Conservation (phyloP, 2,329 filamentous ascomycete species). For the Stenocarpella maydis region DNA sequence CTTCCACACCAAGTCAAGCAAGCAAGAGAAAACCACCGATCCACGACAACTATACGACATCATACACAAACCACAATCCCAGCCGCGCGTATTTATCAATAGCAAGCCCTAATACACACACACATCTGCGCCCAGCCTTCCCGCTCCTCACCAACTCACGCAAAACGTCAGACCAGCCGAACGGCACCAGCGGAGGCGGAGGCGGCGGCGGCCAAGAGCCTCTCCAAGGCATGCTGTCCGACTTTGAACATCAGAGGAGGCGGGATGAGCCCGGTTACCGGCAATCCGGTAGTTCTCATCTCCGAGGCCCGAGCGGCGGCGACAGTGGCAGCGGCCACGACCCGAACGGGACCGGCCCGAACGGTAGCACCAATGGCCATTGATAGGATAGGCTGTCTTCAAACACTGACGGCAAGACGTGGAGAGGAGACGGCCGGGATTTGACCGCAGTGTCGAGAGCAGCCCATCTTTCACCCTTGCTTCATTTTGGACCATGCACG, state of each 20-base stretch:
- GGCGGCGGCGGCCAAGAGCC: too few relatives aligned
- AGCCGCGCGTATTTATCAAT: not conserved
- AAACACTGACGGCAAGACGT: too few relatives aligned
- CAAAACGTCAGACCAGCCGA: not conserved
- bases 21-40: not conserved
- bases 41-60: not conserved
- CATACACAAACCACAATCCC: not conserved
- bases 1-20: not conserved
- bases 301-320: too few relatives aligned
- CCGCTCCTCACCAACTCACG: too few relatives aligned
- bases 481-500: too few relatives aligned
- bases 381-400: not conserved
- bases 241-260: not conserved
- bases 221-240: not conserved
- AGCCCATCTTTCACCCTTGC: not conserved
- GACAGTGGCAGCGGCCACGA: not conserved
- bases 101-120: not conserved
- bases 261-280: too few relatives aligned
- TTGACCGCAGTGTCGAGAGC: not conserved
- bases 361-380: not conserved
- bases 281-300: too few relatives aligned
- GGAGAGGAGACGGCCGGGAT: not conserved
- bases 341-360: not conserved
- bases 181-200: not conserved
- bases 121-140: accelerated